Conservation (phyloP, 257 asterid species). For the Solanum neorickii region DNA sequence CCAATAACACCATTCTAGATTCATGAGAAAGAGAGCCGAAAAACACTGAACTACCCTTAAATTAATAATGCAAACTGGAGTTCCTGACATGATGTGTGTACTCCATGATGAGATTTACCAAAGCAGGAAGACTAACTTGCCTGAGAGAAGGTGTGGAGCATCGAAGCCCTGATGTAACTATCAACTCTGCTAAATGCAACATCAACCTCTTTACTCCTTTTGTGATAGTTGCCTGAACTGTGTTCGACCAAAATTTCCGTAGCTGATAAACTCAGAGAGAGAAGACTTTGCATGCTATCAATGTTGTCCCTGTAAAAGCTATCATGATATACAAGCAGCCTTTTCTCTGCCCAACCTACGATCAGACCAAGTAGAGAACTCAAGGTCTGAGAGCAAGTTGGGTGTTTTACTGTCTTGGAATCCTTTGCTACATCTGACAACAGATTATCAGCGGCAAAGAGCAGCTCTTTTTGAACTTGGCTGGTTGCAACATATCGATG, state of each 20-base stretch:
- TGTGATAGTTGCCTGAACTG: slow-evolving; percentile 24
- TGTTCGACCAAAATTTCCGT: slow-evolving; percentile 42
- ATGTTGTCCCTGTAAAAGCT: slow-evolving; percentile 59
- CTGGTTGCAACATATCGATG: slow-evolving; percentile 41
- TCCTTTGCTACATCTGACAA: slow-evolving; percentile 54
- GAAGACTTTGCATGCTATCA: slow-evolving; percentile 51
- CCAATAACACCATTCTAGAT: not conserved
- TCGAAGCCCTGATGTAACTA: slow-evolving; percentile 70
- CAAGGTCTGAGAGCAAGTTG: slow-evolving; percentile 39
- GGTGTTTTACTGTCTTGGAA: slow-evolving; percentile 31
- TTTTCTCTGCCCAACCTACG: slow-evolving; percentile 60
- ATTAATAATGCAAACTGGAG: not conserved
- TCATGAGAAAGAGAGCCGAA: not conserved
- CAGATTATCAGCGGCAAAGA: slow-evolving; percentile 53
- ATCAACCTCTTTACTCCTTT: slow-evolving; percentile 35
- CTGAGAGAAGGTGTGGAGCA: slow-evolving; percentile 55
- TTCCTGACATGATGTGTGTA: not conserved
- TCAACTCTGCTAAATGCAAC: slow-evolving; percentile 46
- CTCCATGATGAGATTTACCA: not conserved
- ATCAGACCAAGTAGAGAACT: slow-evolving; percentile 31
- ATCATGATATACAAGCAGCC: slow-evolving; percentile 54
- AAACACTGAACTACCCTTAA: not conserved
- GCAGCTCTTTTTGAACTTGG: slow-evolving; percentile 61
- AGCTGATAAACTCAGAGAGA: slow-evolving; percentile 50
- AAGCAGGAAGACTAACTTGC: slow-evolving; percentile 38